Base-by-base conservation (phyloP, 768 basidiomycete species). In the Pulveroboletus sp. region DNA sequence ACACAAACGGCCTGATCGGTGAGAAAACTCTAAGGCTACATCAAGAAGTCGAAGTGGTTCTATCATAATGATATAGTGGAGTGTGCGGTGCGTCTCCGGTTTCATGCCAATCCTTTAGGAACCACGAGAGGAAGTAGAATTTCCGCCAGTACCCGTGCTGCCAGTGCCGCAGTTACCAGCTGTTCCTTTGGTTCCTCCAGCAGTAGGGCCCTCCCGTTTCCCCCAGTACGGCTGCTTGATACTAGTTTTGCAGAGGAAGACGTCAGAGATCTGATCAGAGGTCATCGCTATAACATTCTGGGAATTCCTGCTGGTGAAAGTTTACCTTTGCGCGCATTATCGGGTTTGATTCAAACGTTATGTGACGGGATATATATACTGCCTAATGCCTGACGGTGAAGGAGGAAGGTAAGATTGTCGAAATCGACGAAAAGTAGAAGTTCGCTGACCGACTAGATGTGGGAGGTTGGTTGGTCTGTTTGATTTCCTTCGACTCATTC, bases 171-270 rank as follows among this genome's bases (percentile, higher is more conserved):
- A 2, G 26, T 51, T 38, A 2, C 36, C n/a, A 0, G 39, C 9
- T 1, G 41, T 41, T 20, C 37, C 47, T 10, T 43, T 50, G 10
- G 31, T 42, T 2, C 20, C 1, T 0, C 23, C 26, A 22, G 19
- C 45, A 20, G 23, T 2, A 0, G 0, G 29, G 1, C 4, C 6
- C 0, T 44, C 22, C 0, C 2, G 1, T 14, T 45, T 56, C 0
- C 54, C 63, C 40, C 52, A 45, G 14, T 53, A 61, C 12, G 52
- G 54, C 14, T 51, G 50, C n/a, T 58, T 65, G 44, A 50, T 44
- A 6, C 44, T 37, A 7, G 26, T 24, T 13, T 22, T 45, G 31
- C 6, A 6, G 24, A 49, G 39, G 6, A 30, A 16, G 24, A 29
- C 8, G 17, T 29, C 24, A 3, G 4, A 27, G 39, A 48, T 16